Base-by-base conservation (phyloP, 768 basidiomycete species). In the Gloeopeniophorella convolvens region DNA sequence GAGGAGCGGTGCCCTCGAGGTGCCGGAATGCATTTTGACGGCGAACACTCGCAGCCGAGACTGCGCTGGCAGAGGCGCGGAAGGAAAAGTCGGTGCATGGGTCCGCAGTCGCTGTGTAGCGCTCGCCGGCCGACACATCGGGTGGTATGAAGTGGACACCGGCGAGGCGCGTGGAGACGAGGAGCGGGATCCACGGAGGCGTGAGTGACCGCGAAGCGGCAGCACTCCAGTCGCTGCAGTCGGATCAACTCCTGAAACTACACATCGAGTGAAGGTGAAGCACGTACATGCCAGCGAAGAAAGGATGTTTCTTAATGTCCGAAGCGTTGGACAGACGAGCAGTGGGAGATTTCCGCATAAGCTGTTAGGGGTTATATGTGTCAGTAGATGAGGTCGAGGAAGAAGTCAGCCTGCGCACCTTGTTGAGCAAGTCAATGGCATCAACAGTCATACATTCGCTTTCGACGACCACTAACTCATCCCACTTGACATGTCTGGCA, bases 131-230 rank as follows among this genome's bases (percentile, higher is more conserved):
- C 10, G 11, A 30, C 24, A 52, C 21, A 20, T 11, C 26, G 12
- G 51, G 34, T 23, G 24, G 27, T 31, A 15, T 12, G 33, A 31
- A 52, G 28, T 26, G 45, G 1, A 42, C 34, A 9, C 51, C 33
- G 11, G 27, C 6, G 12, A 11, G 27, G n/a, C 34, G 45, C 6
- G 45, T 36, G 8, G 51, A 52, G 16, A 42, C 1, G 2, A 52
- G 51, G 26, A 15, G 21, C 8, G 51, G 51, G 26, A 52, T 34
- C 45, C 51, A 52, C 21, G 51, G 45, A 7, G 51, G 33, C 13
- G 45, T 42, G 7, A 52, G 40, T 24, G 51, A 42, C 20, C 51
- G 51, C 5, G 51, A 52, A 20, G 45, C 40, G 31, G 36, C 40
- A 12, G 33, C 20, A 3, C 4, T n/a, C 51, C 51, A 52, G 42